Evolutionary conservation across 768 basidiomycete species (phyloP), one percentile per base, ranked within the genome.

Genomic region (Macrocybe gigantea): DNA sequence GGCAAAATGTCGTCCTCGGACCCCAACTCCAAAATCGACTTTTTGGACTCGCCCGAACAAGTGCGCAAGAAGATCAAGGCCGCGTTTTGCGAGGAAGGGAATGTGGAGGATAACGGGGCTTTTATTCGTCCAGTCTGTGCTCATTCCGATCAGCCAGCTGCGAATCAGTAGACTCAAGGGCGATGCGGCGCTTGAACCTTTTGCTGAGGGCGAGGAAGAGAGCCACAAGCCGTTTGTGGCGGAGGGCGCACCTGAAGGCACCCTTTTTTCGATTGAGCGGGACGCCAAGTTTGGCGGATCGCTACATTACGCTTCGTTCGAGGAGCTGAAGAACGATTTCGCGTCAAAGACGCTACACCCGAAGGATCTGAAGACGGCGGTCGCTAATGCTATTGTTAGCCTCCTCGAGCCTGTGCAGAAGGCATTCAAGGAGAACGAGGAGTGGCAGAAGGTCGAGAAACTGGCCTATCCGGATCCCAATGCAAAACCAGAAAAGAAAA

Each of bases 1-100:
- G 90, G 92, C 12, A 99, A 99, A 63, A 98, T 99, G 96, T 96
- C 93, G 11, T 86, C 93, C 1, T 98, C 95, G 1, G 95, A 98
- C 57, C 93, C 93, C 31, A 91, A 96, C 64, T 93, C 89, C 53
- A 99, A 99, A 68, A 95, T 98, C 63, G 96, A 99, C 70, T 91
- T 98, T 67, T 82, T 99, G 52, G 95, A 98, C 65, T 63, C 82
- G 3, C 83, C 93, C 0, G 87, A 89, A 30, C 78, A 73, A 37
- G 79, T 97, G 42, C 84, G 86, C 59, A 84, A 82, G 67, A 98
- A 97, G 73, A 80, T 98, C 66, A 92, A 88, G 65, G 72, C 74
- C 15, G 94, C 96, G 1, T 93, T 95, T 63, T 98, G 94, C 64
- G 93, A 95, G 57, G 92, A 94, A 57, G 94, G 93, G 11, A 93